Base-by-base conservation (phyloP, 164 flowering plant genomes). In the Vitis riparia region DNA sequence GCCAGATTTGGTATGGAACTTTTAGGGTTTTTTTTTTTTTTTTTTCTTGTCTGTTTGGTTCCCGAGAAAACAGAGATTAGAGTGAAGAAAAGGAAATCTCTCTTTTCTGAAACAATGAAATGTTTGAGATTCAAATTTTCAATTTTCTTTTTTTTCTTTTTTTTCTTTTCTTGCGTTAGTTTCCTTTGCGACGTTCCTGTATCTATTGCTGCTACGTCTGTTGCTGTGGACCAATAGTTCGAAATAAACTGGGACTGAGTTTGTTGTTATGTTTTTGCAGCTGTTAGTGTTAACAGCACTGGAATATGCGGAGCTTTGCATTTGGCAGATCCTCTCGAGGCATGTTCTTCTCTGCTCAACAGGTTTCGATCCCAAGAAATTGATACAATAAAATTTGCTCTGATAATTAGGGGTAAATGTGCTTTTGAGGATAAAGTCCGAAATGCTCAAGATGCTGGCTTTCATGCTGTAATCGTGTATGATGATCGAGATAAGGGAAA, bases 341-440 rank as follows among this genome's bases (percentile, higher is more conserved):
- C 80, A 3, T 88, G 92, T 70, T 73, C 84, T 61, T 56, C 76
- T 17, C 74, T 86, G 48, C 59, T 51, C 15, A 79, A 75, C 29
- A 63, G 29, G 8, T 29, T 67, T 48, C 19, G 16, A 13, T 60
- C 65, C 4, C 75, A 68, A 16, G 66, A 37, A 10, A 29, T 65
- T 1, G 79, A 67, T 13, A 13, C 2, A 23, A 64, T 49, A 37
- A 68, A 70, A 59, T 79, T 88, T 51, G 92, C 69, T 61, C 64
- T 88, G 83, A 81, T 86, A 19, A 80, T 61, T 51, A 85, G 92
- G 49, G 92, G 92, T 6, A 67, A 66, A 10, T 88, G 92, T 76
- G 69, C 77, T 47, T 88, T 88, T 59, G 85, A 78, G 49, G 87
- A 83, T 13, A 88, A 88, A 63, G 76, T 86, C 19, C 70, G 71